Evolutionary conservation across 371 early-diverging fungal genomes (phyloP).

Genomic region (Circinella minor): DNA sequence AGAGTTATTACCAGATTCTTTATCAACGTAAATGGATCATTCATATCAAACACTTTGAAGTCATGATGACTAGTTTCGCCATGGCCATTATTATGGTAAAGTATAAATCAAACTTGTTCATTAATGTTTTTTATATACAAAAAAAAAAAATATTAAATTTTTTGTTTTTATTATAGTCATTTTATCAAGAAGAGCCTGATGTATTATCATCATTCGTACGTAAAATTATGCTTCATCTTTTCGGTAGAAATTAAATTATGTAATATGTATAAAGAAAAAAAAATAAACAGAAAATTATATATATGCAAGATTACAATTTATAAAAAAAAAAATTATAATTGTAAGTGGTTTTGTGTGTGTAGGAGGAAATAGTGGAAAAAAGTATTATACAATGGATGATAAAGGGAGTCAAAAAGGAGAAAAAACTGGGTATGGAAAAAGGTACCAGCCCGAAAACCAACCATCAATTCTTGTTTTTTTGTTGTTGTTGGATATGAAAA

Average conservation of each 20-base stretch:
- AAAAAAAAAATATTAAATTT: not conserved
- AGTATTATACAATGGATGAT: too few species aligned
- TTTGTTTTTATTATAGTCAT: conserved; percentile 42
- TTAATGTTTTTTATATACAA: not conserved
- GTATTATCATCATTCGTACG: conserved; percentile 63
- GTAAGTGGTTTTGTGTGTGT: too few species aligned
- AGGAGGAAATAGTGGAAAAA: too few species aligned
- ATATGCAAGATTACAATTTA: not conserved
- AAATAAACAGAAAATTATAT: too few species aligned
- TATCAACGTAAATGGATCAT: conserved; percentile 63
- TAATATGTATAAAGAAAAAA: not conserved
- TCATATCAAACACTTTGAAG: conserved; percentile 62
- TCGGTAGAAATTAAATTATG: conserved; percentile 51
- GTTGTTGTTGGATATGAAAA: too few species aligned
- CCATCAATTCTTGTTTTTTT: too few species aligned
- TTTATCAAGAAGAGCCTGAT: conserved; percentile 68
- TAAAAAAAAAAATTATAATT: too few species aligned
- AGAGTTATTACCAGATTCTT: conserved; percentile 61
- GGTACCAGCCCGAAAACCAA: too few species aligned
- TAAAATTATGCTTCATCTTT: conserved; percentile 60
- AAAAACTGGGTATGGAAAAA: too few species aligned
- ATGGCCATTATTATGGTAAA: conserved; percentile 63
- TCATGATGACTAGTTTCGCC: conserved; percentile 52
- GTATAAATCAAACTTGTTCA: conserved; percentile 26
- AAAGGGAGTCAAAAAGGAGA: too few species aligned